These are phyloP conservation scores for Closterium sp. DNA, from an alignment of 139 green algal species.

Conservation along the genomic window DNA sequence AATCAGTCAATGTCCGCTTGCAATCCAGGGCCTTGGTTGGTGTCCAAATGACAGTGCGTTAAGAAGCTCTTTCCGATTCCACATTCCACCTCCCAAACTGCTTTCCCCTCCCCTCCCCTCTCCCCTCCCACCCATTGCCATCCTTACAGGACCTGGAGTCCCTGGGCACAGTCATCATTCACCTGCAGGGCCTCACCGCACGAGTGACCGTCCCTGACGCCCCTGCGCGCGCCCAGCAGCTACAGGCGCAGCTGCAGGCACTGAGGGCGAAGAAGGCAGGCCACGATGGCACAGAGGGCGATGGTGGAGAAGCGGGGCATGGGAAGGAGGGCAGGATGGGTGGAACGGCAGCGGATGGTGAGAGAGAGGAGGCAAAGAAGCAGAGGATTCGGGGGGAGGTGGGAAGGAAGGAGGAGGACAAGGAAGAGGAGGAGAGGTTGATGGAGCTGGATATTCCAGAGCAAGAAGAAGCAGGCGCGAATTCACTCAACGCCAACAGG, in stretches of 20 bases:
- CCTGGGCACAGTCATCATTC: not conserved
- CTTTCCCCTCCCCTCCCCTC: too few relatives aligned
- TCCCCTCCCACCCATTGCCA: too few relatives aligned
- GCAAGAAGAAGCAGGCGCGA: constrained; percentile 14
- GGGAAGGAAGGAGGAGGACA: not conserved
- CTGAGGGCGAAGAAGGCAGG: not conserved
- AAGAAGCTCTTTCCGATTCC: too few relatives aligned
- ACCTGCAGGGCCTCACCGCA: not conserved
- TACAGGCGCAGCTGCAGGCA: not conserved
- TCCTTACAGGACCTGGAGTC: not conserved
- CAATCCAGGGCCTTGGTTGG: too few relatives aligned
- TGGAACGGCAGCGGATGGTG: not conserved
- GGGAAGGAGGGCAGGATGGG: not conserved
- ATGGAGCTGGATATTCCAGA: constrained; percentile 11
- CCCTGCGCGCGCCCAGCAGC: not conserved
- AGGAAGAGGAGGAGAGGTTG: not conserved
- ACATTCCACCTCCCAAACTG: too few relatives aligned
- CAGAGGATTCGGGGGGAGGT: too few relatives aligned
- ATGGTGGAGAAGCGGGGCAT: too few relatives aligned
- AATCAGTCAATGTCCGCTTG: too few relatives aligned
- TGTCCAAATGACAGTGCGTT: too few relatives aligned
- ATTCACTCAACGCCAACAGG: constrained; percentile 45
- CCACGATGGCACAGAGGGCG: not conserved
- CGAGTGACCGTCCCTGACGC: not conserved
- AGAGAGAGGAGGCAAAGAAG: too few relatives aligned